Evolutionary conservation across 2,329 filamentous ascomycete species (phyloP).

Genomic region (Paecilomyces variotii): DNA sequence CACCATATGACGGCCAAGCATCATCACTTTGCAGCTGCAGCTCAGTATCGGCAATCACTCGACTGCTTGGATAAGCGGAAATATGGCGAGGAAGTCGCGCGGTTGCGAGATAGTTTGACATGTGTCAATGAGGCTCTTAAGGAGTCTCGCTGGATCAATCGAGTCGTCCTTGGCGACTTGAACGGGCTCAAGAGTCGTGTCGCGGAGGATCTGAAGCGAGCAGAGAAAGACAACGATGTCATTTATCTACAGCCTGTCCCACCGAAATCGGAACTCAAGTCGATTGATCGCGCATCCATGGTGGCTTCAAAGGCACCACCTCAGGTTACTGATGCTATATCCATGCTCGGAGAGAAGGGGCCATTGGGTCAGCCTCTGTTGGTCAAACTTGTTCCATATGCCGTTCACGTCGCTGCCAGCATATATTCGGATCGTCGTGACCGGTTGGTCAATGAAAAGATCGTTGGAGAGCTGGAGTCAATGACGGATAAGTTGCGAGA

Average conservation of each 20-base stretch:
- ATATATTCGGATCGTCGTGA: constrained; percentile 92
- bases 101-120: constrained; percentile 69
- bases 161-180: constrained; percentile 71
- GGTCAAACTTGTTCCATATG: constrained; percentile 85
- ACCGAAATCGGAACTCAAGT: constrained; percentile 77
- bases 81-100: constrained; percentile 90
- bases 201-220: constrained; percentile 78
- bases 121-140: constrained; percentile 83
- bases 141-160: constrained; percentile 74
- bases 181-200: constrained; percentile 75
- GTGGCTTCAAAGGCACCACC: constrained; percentile 69
- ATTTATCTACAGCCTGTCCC: constrained; percentile 85
- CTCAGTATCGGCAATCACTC: constrained; percentile 83
- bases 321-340: constrained; percentile 72
- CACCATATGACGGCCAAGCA: constrained; percentile 97
- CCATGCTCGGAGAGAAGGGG: constrained; percentile 68
- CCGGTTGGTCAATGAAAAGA: constrained; percentile 77
- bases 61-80: constrained; percentile 89
- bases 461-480: constrained; percentile 74
- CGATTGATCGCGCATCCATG: constrained; percentile 83
- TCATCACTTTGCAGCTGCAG: constrained; percentile 91
- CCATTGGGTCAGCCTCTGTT: constrained; percentile 83
- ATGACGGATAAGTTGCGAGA: constrained; percentile 75
- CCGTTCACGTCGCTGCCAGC: constrained; percentile 87
- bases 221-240: constrained; percentile 92